Conservation (phyloP, 768 basidiomycete species). For the Pleurotus sapidus region DNA sequence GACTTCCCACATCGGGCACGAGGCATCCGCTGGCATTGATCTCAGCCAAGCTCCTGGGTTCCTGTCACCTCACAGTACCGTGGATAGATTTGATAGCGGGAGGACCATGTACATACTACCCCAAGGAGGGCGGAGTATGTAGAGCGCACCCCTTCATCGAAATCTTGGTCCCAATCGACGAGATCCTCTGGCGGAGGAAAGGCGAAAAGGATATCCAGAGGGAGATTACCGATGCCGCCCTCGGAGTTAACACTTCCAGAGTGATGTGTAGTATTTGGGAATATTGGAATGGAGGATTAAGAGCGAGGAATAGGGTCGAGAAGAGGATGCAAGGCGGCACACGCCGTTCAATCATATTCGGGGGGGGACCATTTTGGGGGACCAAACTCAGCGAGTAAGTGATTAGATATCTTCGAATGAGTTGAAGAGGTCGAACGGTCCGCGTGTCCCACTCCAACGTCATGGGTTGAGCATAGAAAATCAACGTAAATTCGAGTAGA, state of each 20-base stretch:
- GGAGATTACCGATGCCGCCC: not conserved
- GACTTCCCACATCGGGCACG: constrained; percentile 2
- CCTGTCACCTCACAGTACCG: too few species aligned
- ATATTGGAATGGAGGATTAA: not conserved
- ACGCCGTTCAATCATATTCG: not conserved
- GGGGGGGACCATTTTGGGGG: too few species aligned
- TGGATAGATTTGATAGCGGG: not conserved
- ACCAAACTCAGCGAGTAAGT: not conserved
- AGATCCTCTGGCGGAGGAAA: not conserved
- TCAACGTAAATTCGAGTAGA: too few species aligned
- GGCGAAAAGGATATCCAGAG: not conserved
- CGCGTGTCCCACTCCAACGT: not conserved
- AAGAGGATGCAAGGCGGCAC: too few species aligned
- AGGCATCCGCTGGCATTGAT: not conserved
- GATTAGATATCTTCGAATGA: not conserved
- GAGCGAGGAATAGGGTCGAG: too few species aligned
- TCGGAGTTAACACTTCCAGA: not conserved
- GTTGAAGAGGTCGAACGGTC: not conserved
- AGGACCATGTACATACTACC: not conserved
- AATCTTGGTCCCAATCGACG: not conserved
- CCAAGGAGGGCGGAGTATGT: not conserved
- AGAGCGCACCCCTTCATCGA: too few species aligned
- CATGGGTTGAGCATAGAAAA: too few species aligned
- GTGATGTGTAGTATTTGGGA: not conserved
- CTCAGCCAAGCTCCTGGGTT: not conserved